Conservation (phyloP, 1,284 basidiomycete species). For the Rhodotorula sp. region DNA sequence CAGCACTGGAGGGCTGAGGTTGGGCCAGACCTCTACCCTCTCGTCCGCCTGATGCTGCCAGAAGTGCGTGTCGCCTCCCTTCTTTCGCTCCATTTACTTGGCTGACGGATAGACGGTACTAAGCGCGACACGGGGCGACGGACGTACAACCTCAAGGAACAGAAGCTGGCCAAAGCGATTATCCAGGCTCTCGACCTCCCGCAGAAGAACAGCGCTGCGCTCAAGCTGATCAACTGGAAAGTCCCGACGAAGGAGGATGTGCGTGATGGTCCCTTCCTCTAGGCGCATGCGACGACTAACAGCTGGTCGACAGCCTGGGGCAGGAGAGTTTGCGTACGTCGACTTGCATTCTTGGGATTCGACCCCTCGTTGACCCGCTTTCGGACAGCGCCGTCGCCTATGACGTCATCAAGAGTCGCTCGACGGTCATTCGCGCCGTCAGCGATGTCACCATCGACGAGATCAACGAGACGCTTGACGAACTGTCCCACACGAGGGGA, state of each 20-base stretch:
- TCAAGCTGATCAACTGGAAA: conserved; percentile 84
- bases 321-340: conserved; percentile 18
- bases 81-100: no score
- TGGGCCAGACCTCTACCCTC: conserved; percentile 54
- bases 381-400: conserved; percentile 58
- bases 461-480: conserved; percentile 73
- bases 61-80: conserved; percentile 47
- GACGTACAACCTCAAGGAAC: conserved; percentile 87
- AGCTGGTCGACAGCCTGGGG: neutral
- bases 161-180: conserved; percentile 81
- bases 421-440: conserved; percentile 65
- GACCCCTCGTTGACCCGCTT: conserved; percentile 37
- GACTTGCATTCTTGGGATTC: conserved; percentile 53
- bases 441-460: conserved; percentile 73
- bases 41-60: conserved; percentile 53
- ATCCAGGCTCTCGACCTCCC: conserved; percentile 81
- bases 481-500: conserved; percentile 51
- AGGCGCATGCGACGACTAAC: neutral
- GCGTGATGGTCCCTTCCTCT: conserved; percentile 40
- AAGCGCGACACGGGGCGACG: conserved; percentile 87
- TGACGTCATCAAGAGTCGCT: conserved; percentile 78
- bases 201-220: conserved; percentile 67
- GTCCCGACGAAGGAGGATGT: conserved; percentile 65
- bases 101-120: no score
- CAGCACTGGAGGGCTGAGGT: conserved; percentile 51